These are phyloP conservation scores for Heliamphora pulchella DNA, from an alignment of 179 eudicot species.

Conservation along the genomic window DNA sequence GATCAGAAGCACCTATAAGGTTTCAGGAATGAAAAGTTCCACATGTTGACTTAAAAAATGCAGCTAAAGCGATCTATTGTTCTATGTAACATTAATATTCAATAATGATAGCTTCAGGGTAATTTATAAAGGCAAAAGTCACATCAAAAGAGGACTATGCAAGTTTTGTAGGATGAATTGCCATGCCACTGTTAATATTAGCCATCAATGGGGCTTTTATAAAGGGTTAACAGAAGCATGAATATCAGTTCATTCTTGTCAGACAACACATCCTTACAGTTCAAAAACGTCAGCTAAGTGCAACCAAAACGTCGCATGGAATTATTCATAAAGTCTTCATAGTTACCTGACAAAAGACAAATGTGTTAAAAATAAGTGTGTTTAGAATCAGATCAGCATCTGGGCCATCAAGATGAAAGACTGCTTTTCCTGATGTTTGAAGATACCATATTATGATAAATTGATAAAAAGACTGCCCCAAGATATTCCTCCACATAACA, in stretches of 20 bases:
- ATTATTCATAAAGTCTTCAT: no score
- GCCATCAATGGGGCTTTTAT: not conserved
- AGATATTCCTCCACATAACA: constrained; percentile 77
- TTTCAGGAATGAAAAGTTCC: not conserved
- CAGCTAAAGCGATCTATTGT: not conserved
- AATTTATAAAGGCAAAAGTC: not conserved
- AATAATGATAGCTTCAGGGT: not conserved
- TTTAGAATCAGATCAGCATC: constrained; percentile 44
- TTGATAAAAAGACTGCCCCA: constrained; percentile 76
- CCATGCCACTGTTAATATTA: not conserved
- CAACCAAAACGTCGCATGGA: no score
- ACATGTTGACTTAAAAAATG: constrained; percentile 1
- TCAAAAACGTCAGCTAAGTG: no score
- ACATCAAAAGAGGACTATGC: not conserved
- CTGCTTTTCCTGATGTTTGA: constrained; percentile 46
- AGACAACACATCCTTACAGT: not conserved
- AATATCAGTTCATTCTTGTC: not conserved
- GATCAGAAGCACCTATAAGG: not conserved
- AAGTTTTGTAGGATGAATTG: not conserved
- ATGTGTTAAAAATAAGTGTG: constrained; percentile 79
- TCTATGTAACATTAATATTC: not conserved
- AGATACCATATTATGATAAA: constrained; percentile 47
- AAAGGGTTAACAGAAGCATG: not conserved
- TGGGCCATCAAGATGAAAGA: constrained; percentile 46
- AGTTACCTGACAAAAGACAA: constrained; percentile 84